Base-by-base conservation (phyloP, 129 eudicot genomes). In the Ambrosia trifida region DNA sequence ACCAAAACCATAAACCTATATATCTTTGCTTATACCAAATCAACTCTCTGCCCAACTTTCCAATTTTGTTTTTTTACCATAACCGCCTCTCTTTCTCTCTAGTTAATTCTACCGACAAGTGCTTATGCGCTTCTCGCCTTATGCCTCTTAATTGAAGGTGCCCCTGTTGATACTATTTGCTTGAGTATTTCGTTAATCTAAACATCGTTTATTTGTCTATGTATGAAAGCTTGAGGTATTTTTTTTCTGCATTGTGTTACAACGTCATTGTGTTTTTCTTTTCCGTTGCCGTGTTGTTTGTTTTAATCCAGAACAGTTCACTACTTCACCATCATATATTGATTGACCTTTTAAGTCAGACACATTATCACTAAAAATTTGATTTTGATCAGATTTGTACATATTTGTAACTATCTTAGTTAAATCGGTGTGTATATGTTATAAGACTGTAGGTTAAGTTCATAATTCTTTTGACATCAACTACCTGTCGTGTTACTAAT, bases 11-110 rank as follows among this genome's bases (percentile, higher is more conserved):
- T 14, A 38, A 74, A 57, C 67, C 56, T 71, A 46, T 31, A 57
- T 19, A 41, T 20, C 67, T 57, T 71, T 35, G n/a, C 49, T 66
- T n/a, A 45, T 66, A 65, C 49, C 41, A 53, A 75, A 74, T 24
- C 64, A 64, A 74, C 64, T 24, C 28, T 50, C 16, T 50, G 10
- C 9, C 44, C 7, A 40, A 36, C 8, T 36, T 7, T 8, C 6
- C 43, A 36, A 40, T 10, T 40, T 40, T 10, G 2, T 2, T 40
- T 40, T 74, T 36, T 64, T 52, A 32, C 41, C 54, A 60, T 47
- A 32, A 14, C 57, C 20, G 11, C 20, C 20, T 51, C 57, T 51
- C 28, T 3, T 4, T 51, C 53, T 40, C 11, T 40, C 44, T 40
- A 40, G 44, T 40, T 40, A 40, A 40, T 40, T 4, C 19, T 47